These are phyloP conservation scores for Chrysanthemum lavandulifolium DNA, from an alignment of 129 eudicot genomes.

Conservation along the genomic window DNA sequence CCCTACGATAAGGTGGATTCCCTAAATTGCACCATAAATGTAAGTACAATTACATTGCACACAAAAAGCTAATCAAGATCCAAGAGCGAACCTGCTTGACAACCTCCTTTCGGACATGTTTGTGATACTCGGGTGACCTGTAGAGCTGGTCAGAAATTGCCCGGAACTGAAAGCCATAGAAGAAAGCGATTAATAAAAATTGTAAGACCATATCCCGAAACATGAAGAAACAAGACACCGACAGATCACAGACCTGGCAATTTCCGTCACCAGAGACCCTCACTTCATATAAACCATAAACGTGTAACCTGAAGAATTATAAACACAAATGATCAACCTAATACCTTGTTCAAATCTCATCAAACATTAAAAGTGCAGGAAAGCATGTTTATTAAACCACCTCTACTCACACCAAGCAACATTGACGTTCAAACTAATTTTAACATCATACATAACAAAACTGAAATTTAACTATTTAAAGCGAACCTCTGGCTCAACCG, in stretches of 20 bases:
- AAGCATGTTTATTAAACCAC: background rate
- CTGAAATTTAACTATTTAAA: background rate
- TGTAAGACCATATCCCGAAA: background rate
- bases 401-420: no score
- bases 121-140: slow-evolving; percentile 72
- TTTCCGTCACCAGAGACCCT: slow-evolving; percentile 85
- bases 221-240: slow-evolving; percentile 1
- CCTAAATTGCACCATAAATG: background rate
- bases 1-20: background rate
- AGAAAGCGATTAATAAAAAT: background rate
- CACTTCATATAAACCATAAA: slow-evolving; percentile 64
- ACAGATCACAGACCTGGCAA: slow-evolving; percentile 56
- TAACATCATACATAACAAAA: no score
- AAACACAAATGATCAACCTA: slow-evolving; percentile 1
- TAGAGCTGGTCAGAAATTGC: slow-evolving; percentile 82
- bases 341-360: slow-evolving; percentile 11
- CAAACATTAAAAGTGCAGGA: background rate
- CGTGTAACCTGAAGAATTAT: slow-evolving; percentile 47
- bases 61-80: no score
- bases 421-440: no score
- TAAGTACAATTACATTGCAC: background rate
- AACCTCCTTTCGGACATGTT: slow-evolving; percentile 81
- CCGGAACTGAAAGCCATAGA: slow-evolving; percentile 58
- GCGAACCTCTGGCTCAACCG: slow-evolving; percentile 71
- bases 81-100: slow-evolving; percentile 72